A percentile compares a stretch with the other conserved stretches of the same genome.
phyloP scores from a whole-genome alignment of 2,329 filamentous ascomycete genomes.

The Colletotrichum sp. region DNA sequence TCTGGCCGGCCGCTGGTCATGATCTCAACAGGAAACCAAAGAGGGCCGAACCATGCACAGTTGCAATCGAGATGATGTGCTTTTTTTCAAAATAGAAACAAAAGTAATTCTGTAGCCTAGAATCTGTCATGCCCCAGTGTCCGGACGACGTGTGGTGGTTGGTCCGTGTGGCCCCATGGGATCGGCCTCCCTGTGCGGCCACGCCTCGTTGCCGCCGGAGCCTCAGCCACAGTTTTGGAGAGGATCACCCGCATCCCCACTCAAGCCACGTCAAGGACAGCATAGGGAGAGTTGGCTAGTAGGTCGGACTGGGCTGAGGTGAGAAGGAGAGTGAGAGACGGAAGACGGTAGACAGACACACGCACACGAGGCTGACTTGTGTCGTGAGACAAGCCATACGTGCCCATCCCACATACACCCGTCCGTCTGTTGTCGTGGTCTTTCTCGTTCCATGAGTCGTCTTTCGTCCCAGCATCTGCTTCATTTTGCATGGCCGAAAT shows the following conservation, averaged over 20 bases:
- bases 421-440: neutral
- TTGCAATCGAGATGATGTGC: neutral
- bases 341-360: neutral
- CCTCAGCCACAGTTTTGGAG: slow-evolving; percentile 14
- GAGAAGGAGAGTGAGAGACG: neutral
- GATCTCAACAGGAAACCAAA: neutral
- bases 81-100: slow-evolving; percentile 15
- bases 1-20: neutral
- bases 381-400: neutral
- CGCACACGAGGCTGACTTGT: slow-evolving; percentile 5
- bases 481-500: neutral
- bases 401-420: neutral
- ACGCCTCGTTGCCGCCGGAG: neutral
- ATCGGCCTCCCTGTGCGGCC: slow-evolving; percentile 13
- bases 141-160: slow-evolving; percentile 3
- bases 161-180: slow-evolving; percentile 2
- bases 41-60: neutral
- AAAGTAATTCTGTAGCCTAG: slow-evolving; percentile 12
- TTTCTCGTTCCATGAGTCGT: neutral
- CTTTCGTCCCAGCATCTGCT: neutral
- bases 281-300: neutral
- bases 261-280: slow-evolving; percentile 10
- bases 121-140: slow-evolving; percentile 10
- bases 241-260: slow-evolving; percentile 2
- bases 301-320: slow-evolving; percentile 7